phyloP scores from a whole-genome alignment of 805 yeast genomes.

The Lipomyces orientalis region DNA sequence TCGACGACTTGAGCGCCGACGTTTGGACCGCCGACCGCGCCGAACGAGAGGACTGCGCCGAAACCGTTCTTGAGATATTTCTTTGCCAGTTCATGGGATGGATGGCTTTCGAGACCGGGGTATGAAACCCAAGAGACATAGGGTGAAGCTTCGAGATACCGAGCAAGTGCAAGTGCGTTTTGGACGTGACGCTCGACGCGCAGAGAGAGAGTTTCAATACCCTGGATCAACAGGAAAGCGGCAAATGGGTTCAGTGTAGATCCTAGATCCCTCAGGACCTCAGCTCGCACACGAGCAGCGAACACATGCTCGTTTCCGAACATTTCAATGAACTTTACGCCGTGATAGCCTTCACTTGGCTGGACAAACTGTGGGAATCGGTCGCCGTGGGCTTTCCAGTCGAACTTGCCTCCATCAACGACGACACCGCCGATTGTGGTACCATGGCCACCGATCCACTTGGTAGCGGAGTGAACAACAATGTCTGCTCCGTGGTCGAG shows the following conservation, averaged over 20 bases:
- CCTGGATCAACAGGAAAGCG: conserved; percentile 84
- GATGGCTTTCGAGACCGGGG: conserved; percentile 82
- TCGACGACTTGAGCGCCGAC: conserved; percentile 86
- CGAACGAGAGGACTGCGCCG: conserved; percentile 89
- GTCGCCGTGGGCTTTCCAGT: conserved; percentile 83
- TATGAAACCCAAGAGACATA: conserved; percentile 90
- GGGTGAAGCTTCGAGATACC: conserved; percentile 71
- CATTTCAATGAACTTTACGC: conserved; percentile 78
- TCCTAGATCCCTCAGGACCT: conserved; percentile 89
- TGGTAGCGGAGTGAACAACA: conserved; percentile 92
- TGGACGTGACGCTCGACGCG: conserved; percentile 91
- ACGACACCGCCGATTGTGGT: conserved; percentile 91
- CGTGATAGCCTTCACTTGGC: conserved; percentile 95
- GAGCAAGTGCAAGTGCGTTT: conserved; percentile 81
- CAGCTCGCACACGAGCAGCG: conserved; percentile 80
- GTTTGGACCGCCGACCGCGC: conserved; percentile 69
- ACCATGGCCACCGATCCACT: conserved; percentile 98
- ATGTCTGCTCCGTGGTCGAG: conserved; percentile 90
- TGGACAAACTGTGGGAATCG: conserved; percentile 89
- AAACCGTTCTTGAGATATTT: conserved; percentile 80
- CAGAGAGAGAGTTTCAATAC: conserved; percentile 90
- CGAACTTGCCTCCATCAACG: conserved; percentile 90
- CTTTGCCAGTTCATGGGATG: conserved; percentile 79
- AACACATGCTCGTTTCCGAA: conserved; percentile 75
- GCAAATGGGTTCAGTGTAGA: conserved; percentile 88